Base-by-base conservation (phyloP, 805 yeast species). In the Candida ponderosae region DNA sequence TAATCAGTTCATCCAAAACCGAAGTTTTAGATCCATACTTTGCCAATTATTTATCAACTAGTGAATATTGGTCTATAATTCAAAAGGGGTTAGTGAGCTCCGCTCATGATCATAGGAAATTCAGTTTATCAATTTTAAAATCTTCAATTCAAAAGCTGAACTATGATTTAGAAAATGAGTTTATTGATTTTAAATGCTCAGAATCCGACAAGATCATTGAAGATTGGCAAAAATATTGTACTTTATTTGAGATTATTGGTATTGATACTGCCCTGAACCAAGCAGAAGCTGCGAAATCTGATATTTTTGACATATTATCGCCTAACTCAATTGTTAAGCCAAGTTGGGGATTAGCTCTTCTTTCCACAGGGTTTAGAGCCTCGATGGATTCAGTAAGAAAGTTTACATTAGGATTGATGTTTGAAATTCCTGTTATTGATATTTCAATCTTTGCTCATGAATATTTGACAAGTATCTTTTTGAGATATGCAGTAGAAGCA, bases 231-330 rank as follows among this genome's bases (percentile, higher is more conserved):
- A 69, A 84, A 40, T 88, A 68, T 49, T 66, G 76, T 20, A 84
- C 95, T 0, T 59, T 88, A 13, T 81, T 75, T 48, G 96, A 88
- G 51, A 82, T 88, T 33, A 60, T 85, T 20, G 93, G 87, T 1
- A 70, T 88, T 29, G 96, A 88, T 54, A 77, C 96, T 0, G 83
- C 96, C 0, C 60, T 85, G 48, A 88, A 89, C 48, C 96, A 89
- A 57, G 77, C 89, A 1, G 79, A 79, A 46, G 95, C 86, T 11
- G 90, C 93, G 0, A 58, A 71, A 1, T 60, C 60, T 7, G 95
- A 85, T 47, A 72, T 88, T 32, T 53, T 75, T 2, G 60, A 60
- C 1, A 54, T 84, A 13, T 64, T 85, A 18, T 51, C 66, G 0
- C 68, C 72, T 3, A 43, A 56, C 2, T 73, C 84, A 0, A 46